Evolutionary conservation across 163 green algal species (phyloP).

Genomic region (Chloromonas sp.): DNA sequence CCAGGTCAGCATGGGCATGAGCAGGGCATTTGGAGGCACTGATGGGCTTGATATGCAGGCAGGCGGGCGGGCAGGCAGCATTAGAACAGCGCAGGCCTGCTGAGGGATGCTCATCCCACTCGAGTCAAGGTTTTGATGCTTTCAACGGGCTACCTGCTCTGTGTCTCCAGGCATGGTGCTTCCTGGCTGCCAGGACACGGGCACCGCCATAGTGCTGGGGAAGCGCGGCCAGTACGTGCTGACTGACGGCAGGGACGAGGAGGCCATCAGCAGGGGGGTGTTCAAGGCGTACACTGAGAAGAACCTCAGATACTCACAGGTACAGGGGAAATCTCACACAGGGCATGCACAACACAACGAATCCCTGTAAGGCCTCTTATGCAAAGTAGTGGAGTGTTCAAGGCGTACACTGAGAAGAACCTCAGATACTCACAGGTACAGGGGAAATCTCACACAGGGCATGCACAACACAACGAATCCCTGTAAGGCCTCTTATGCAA

Average conservation of each 20-base stretch:
- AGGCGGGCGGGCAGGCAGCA: too few relatives aligned
- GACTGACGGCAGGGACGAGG: constrained; percentile 38
- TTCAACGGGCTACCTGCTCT: too few relatives aligned
- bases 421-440: constrained; percentile 30
- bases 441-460: not conserved
- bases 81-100: too few relatives aligned
- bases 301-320: constrained; percentile 35
- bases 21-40: too few relatives aligned
- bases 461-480: not conserved
- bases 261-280: constrained; percentile 27
- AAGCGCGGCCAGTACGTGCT: constrained; percentile 46
- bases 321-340: not conserved
- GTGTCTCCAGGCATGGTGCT: constrained; percentile 27
- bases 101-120: too few relatives aligned
- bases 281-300: constrained; percentile 34
- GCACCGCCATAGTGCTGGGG: constrained; percentile 35
- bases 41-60: too few relatives aligned
- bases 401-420: constrained; percentile 35
- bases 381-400: constrained; percentile 24
- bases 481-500: too few relatives aligned
- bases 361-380: too few relatives aligned
- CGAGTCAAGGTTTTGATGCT: too few relatives aligned
- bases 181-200: constrained; percentile 42
- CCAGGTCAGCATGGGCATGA: too few relatives aligned
- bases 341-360: not conserved